A percentile compares a stretch with the other conserved stretches of the same genome.
Conservation (phyloP, 228 moss, liverwort and hornwort genomes). For the Sphagnum magellanicum region DNA sequence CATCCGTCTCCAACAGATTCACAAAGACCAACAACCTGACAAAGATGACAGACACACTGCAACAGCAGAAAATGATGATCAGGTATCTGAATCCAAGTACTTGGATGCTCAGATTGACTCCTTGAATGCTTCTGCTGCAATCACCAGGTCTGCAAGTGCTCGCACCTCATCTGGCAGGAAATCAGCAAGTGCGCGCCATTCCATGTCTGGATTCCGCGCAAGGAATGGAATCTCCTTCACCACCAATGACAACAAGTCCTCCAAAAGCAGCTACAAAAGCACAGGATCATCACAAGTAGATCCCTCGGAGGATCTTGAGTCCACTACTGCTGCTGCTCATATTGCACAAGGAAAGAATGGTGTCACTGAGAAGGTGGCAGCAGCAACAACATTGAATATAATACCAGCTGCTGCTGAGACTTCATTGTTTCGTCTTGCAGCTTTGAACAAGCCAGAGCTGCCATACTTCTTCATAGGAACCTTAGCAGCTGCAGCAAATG, state of each 20-base stretch:
- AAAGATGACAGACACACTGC: slow-evolving; percentile 19
- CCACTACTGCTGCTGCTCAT: slow-evolving; percentile 3
- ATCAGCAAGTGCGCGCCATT: slow-evolving; percentile 6
- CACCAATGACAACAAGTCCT: slow-evolving; percentile 13
- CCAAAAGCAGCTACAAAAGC: slow-evolving; percentile 15
- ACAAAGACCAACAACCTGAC: slow-evolving; percentile 19
- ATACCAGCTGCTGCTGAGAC: slow-evolving; percentile 13
- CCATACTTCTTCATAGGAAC: slow-evolving; percentile 53
- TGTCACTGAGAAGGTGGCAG: slow-evolving; percentile 1
- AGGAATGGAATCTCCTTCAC: slow-evolving; percentile 12
- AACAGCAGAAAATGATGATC: slow-evolving; percentile 4
- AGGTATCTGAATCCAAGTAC: background rate
- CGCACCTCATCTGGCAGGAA: background rate
- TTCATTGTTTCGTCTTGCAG: slow-evolving; percentile 65
- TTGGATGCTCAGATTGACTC: background rate
- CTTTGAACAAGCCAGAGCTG: slow-evolving; percentile 58
- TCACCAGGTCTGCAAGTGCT: slow-evolving; percentile 12
- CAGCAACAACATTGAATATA: too few species aligned
- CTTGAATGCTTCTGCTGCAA: background rate
- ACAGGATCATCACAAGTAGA: background rate
- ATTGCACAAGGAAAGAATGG: too few species aligned
- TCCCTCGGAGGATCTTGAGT: slow-evolving; percentile 16
- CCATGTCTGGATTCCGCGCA: slow-evolving; percentile 18
- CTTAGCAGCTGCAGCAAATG: slow-evolving; percentile 36
- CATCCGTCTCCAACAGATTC: slow-evolving; percentile 62